phyloP scores from a whole-genome alignment of 768 basidiomycete genomes.

The Macrolepiota dolichaula region DNA sequence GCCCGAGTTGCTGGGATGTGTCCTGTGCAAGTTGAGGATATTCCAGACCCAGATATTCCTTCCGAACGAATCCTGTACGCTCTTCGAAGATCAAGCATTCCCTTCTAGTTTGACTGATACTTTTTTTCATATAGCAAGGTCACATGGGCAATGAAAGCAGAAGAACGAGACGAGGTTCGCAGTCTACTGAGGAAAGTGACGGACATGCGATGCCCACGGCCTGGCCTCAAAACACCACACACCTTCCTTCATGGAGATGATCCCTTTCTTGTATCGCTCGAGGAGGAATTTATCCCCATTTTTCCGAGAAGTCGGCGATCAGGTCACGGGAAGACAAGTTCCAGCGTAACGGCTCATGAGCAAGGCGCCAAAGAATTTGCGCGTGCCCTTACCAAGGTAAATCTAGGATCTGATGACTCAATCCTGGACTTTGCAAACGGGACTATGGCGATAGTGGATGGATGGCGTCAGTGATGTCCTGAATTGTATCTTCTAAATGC shows the following conservation, averaged over 20 bases:
- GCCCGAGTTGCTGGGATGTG: constrained; percentile 8
- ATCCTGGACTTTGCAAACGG: constrained; percentile 42
- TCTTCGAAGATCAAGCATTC: background rate
- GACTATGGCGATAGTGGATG: constrained; percentile 58
- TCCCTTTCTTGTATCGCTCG: background rate
- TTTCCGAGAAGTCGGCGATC: constrained; percentile 36
- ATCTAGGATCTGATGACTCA: constrained; percentile 24
- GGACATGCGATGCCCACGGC: background rate
- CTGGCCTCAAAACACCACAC: constrained; percentile 24
- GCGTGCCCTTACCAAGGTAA: constrained; percentile 6
- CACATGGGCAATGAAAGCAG: background rate
- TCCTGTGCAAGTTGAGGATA: constrained; percentile 23
- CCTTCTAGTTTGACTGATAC: background rate
- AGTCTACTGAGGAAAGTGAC: background rate
- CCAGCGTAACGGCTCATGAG: background rate
- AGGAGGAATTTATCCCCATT: constrained; percentile 29
- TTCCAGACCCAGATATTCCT: constrained; percentile 13
- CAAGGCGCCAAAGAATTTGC: constrained; percentile 11
- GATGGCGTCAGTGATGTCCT: constrained; percentile 51
- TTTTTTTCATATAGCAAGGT: constrained; percentile 1
- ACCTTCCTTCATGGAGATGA: constrained; percentile 13
- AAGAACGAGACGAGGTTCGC: constrained; percentile 1
- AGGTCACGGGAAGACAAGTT: constrained; percentile 12
- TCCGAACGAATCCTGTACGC: constrained; percentile 23
- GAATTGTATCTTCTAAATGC: background rate